Percentiles rank a stretch among this genome's conserved stretches.
phyloP scores from a whole-genome alignment of 768 basidiomycete species.

The Dendrothele bispora region DNA sequence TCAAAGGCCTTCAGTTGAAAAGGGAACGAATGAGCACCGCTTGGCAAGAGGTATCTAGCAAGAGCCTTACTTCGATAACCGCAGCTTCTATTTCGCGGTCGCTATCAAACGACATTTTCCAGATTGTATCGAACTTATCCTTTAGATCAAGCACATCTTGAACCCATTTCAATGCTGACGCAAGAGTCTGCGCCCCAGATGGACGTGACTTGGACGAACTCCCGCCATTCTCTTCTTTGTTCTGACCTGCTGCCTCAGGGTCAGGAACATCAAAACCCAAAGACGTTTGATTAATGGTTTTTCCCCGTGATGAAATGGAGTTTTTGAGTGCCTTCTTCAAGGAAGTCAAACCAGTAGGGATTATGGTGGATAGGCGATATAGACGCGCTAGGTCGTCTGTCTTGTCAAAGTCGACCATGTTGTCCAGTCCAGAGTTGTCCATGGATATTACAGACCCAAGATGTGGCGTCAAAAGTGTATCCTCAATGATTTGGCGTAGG shows the following conservation, averaged over 20 bases:
- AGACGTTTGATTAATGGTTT: slow-evolving; percentile 74
- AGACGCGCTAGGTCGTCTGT: slow-evolving; percentile 75
- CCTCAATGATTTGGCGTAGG: slow-evolving; percentile 74
- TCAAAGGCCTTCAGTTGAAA: slow-evolving; percentile 88
- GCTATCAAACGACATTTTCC: slow-evolving; percentile 66
- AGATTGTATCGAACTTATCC: slow-evolving; percentile 82
- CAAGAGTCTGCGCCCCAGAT: slow-evolving; percentile 45
- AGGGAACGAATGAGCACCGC: not conserved
- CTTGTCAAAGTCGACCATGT: slow-evolving; percentile 83
- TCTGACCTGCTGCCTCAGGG: not conserved
- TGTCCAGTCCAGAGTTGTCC: slow-evolving; percentile 81
- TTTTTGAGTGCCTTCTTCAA: slow-evolving; percentile 69
- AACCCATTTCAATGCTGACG: slow-evolving; percentile 86
- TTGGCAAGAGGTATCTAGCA: too few species aligned
- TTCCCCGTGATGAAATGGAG: slow-evolving; percentile 73
- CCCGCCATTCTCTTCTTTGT: slow-evolving; percentile 44
- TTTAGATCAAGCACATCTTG: slow-evolving; percentile 88
- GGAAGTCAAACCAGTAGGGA: slow-evolving; percentile 62
- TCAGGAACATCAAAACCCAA: slow-evolving; percentile 31
- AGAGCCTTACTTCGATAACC: slow-evolving; percentile 70
- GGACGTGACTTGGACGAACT: slow-evolving; percentile 41
- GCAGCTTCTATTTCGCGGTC: slow-evolving; percentile 80
- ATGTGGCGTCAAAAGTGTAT: slow-evolving; percentile 76
- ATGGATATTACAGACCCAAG: slow-evolving; percentile 73
- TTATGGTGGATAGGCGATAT: slow-evolving; percentile 71